These are phyloP conservation scores for Cercospora sp. DNA, from an alignment of 2,329 filamentous ascomycete species.

Conservation along the genomic window DNA sequence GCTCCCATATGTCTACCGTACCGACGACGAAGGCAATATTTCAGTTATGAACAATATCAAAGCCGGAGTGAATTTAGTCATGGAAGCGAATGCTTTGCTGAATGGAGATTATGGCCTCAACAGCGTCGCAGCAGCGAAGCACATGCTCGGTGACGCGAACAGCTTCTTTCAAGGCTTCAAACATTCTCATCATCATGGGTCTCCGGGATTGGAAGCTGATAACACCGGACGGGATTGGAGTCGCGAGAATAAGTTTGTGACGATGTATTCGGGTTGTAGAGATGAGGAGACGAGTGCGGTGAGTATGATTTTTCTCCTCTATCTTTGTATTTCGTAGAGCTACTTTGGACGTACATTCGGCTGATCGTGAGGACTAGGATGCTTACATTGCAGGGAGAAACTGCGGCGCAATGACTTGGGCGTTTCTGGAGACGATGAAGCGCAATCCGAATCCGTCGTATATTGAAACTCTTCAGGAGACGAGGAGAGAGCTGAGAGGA, in stretches of 20 bases:
- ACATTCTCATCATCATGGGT: slow-evolving; percentile 39
- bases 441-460: slow-evolving; percentile 38
- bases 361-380: slow-evolving; percentile 19
- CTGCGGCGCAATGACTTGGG: slow-evolving; percentile 52
- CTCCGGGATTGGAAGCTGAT: slow-evolving; percentile 35
- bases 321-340: too few relatives aligned
- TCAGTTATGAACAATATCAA: slow-evolving; percentile 57
- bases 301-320: background rate
- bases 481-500: slow-evolving; percentile 41
- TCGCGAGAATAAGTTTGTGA: slow-evolving; percentile 48
- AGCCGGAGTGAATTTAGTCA: slow-evolving; percentile 51
- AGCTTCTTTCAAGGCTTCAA: slow-evolving; percentile 56
- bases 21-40: slow-evolving; percentile 58
- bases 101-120: slow-evolving; percentile 43
- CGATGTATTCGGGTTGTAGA: slow-evolving; percentile 54
- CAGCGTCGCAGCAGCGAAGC: slow-evolving; percentile 41
- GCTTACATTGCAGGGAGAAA: slow-evolving; percentile 47
- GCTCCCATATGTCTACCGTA: slow-evolving; percentile 59
- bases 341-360: background rate
- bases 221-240: slow-evolving; percentile 43
- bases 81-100: slow-evolving; percentile 53
- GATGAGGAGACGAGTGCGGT: slow-evolving; percentile 49
- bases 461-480: slow-evolving; percentile 45
- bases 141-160: slow-evolving; percentile 55
- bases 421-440: slow-evolving; percentile 49